Evolutionary conservation across 1,284 basidiomycete species (phyloP), one percentile per base, ranked within the genome.

Genomic region (Marasmius sp.): DNA sequence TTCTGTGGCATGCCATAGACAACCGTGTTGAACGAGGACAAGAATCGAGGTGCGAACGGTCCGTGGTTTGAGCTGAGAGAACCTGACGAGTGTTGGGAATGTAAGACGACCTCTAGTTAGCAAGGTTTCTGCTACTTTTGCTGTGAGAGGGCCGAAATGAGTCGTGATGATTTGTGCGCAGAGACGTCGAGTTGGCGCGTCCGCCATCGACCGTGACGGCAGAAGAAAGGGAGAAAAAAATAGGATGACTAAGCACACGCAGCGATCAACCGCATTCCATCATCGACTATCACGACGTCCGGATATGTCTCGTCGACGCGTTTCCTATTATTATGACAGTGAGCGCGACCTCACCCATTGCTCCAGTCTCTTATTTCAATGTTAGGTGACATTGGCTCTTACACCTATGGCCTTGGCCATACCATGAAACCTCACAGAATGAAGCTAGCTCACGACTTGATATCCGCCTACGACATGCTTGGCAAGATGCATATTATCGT

Each of bases 351-450:
- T 54, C 20, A 6, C 33, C 12, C 9, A 3, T 37, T 20, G 18
- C 18, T 20, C 33, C 27, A 36, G 12, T 54, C 9, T 37, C 11
- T n/a, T 14, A 34, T 54, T 10, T 36, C 14, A 33, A n/a, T 54
- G 8, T 38, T 16, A 54, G 52, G 36, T 37, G 93, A 95, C 68
- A 86, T 92, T 33, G 93, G 93, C 18, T 83, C 89, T 37, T 94
- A 88, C 70, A 93, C 91, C 12, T 97, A 96, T 73, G 94, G 94
- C 54, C 81, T 92, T 45, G 91, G 91, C 1, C 94, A 97, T 69
- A 92, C 91, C 47, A 97, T 98, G 94, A 97, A 97, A 76, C 96
- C 96, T 0, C 94, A 96, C 72, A 83, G 95, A 52, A 95, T 97
- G 79, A 85, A 90, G 51, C 91, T 98, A 77, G 93, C 96, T 0